phyloP scores from a whole-genome alignment of 169 alveolate species.

The Plasmodium chabaudi region DNA sequence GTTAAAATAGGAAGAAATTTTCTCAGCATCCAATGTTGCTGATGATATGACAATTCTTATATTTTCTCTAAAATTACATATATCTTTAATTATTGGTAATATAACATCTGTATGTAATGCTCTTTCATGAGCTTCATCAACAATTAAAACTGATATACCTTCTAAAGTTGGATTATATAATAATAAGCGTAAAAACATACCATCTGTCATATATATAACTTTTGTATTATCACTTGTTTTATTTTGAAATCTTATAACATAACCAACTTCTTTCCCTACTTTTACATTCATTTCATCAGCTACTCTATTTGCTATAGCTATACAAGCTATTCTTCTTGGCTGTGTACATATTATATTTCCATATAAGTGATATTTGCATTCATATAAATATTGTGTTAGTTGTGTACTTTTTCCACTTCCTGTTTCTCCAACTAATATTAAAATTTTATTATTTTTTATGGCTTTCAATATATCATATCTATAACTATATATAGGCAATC shows the following conservation, averaged over 20 bases:
- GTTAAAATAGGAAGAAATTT: constrained; percentile 97
- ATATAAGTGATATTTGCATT: constrained; percentile 95
- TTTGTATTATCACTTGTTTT: constrained; percentile 96
- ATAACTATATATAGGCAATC: constrained; percentile 95
- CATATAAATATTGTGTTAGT: constrained; percentile 97
- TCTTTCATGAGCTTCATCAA: constrained; percentile 99
- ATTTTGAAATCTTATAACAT: constrained; percentile 97
- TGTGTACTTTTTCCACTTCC: constrained; percentile 99
- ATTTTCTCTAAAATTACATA: constrained; percentile 89
- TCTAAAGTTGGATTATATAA: constrained; percentile 96
- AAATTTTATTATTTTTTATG: constrained; percentile 92
- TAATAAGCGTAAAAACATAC: constrained; percentile 98
- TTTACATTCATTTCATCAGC: constrained; percentile 97
- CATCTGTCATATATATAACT: constrained; percentile 99
- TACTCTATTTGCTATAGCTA: constrained; percentile 99
- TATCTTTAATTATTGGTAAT: constrained; percentile 97
- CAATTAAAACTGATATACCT: constrained; percentile 94
- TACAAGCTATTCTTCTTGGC: constrained; percentile 99
- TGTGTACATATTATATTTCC: constrained; percentile 99
- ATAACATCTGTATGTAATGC: constrained; percentile 99
- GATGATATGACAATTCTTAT: constrained; percentile 93
- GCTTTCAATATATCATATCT: constrained; percentile 94
- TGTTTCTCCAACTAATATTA: constrained; percentile 98
- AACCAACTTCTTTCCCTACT: constrained; percentile 98
- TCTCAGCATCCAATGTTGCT: constrained; percentile 99